Percentiles rank a stretch among this genome's conserved stretches.
Conservation (phyloP, 75 land plant genomes). For the Selaginella tamariscina region DNA sequence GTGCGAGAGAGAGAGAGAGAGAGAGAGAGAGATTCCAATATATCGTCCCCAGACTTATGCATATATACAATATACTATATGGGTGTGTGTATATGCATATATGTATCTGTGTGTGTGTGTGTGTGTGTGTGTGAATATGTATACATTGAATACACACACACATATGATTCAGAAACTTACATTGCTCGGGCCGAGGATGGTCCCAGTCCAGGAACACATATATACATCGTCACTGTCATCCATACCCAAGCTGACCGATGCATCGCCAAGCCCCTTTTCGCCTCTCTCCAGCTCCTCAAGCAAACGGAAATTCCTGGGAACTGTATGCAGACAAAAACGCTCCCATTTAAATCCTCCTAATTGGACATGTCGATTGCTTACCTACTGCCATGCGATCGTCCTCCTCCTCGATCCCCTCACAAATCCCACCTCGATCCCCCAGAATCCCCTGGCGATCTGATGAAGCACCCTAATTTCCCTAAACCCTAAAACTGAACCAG, state of each 20-base stretch:
- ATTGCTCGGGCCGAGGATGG: slow-evolving; percentile 64
- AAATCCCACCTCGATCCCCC: too few species aligned
- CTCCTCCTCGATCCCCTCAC: too few species aligned
- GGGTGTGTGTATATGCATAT: background rate
- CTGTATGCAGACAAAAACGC: slow-evolving; percentile 20
- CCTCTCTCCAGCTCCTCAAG: slow-evolving; percentile 79
- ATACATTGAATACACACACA: background rate
- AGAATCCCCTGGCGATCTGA: too few species aligned
- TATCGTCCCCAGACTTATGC: background rate
- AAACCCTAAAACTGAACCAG: too few species aligned
- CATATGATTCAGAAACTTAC: slow-evolving; percentile 19
- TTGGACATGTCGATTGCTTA: too few species aligned
- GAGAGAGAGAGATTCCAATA: too few species aligned
- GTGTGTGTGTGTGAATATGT: background rate
- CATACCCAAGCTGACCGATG: slow-evolving; percentile 80
- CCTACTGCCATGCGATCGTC: background rate
- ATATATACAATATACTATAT: background rate
- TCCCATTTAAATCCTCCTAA: too few species aligned
- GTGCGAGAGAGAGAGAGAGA: too few species aligned
- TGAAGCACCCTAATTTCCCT: too few species aligned
- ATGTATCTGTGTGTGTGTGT: too few species aligned
- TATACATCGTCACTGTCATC: slow-evolving; percentile 70
- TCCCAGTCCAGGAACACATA: slow-evolving; percentile 82
- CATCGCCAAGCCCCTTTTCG: slow-evolving; percentile 82
- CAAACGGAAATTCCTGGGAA: slow-evolving; percentile 59